Evolutionary conservation across 805 yeast species (phyloP), one percentile per base, ranked within the genome.

Genomic region (Barnettozyma wickerhamii): DNA sequence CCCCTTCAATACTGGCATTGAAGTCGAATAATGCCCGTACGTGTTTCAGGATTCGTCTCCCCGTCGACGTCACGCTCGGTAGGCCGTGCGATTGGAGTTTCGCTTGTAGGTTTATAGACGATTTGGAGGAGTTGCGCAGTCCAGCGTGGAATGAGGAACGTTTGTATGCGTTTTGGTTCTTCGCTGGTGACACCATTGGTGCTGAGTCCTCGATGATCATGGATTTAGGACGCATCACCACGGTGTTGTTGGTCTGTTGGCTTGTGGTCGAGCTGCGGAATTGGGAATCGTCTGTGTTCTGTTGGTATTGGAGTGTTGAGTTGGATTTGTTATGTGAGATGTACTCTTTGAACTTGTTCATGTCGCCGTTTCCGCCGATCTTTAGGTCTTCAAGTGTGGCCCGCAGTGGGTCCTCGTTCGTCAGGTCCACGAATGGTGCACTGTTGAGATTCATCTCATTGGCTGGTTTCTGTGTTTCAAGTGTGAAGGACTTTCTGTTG

Each of bases 1-100:
- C 87, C 39, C 75, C 81, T 13, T 79, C 77, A 19, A 79, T 74
- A 4, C 71, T 72, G 0, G 84, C 83, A 3, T 69, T 63, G 59
- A 79, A 80, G 38, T 72, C 80, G 48, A 73, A 81, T 38, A 69
- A 65, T 0, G 86, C 85, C 33, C 70, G 67, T 14, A 71, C 66
- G 46, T 79, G 76, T 34, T 68, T 61, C 4, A 79, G 45, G 2
- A 80, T 79, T 10, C 71, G 69, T 40, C 72, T 68, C 2, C 84
- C 84, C 38, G 75, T 78, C 4, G 71, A 61, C 1, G 82, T 67
- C 6, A 60, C 53, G 1, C 66, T 52, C 4, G 84, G 84, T 7
- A 75, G 55, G 13, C 66, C 68, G 33, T 41, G 27, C 5, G 51
- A 40, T 17, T 55, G 52, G 20, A 59, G 24, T 45, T 52, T 51